A percentile compares a stretch with the other conserved stretches of the same genome.
Conservation (phyloP, 345 rosid species). For the Isatis tinctoria region DNA sequence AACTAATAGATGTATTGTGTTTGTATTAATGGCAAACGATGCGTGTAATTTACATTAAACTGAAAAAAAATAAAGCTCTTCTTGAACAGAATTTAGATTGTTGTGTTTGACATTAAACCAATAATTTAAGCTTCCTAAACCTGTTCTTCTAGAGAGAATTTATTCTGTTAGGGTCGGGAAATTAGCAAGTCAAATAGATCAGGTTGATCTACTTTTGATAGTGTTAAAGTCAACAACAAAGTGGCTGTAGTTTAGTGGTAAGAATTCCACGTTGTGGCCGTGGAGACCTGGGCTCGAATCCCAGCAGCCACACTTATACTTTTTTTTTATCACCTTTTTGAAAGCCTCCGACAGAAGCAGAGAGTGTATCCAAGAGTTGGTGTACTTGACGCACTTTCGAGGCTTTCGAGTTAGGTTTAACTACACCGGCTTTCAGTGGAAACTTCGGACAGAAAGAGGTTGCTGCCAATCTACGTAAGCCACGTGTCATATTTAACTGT, state of each 20-base stretch:
- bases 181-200: too few relatives aligned
- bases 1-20: too few relatives aligned
- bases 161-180: too few relatives aligned
- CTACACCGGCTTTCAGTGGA: constrained; percentile 23
- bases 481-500: constrained; percentile 1
- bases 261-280: constrained; percentile 89
- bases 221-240: too few relatives aligned
- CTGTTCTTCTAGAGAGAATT: too few relatives aligned
- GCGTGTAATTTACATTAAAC: too few relatives aligned
- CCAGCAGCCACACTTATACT: constrained; percentile 68
- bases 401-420: constrained; percentile 28
- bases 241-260: constrained; percentile 80
- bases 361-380: constrained; percentile 7
- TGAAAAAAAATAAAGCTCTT: too few relatives aligned
- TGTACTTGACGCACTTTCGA: constrained; percentile 11
- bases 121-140: too few relatives aligned
- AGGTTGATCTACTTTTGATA: too few relatives aligned
- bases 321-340: neutral
- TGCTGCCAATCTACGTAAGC: constrained; percentile 13
- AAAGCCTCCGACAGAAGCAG: neutral
- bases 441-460: constrained; percentile 7
- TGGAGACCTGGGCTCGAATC: constrained; percentile 90
- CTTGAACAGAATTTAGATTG: too few relatives aligned
- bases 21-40: too few relatives aligned
- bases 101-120: too few relatives aligned